Conservation (phyloP, 2,329 filamentous ascomycete species). For the Thermothelomyces thermophilus region DNA sequence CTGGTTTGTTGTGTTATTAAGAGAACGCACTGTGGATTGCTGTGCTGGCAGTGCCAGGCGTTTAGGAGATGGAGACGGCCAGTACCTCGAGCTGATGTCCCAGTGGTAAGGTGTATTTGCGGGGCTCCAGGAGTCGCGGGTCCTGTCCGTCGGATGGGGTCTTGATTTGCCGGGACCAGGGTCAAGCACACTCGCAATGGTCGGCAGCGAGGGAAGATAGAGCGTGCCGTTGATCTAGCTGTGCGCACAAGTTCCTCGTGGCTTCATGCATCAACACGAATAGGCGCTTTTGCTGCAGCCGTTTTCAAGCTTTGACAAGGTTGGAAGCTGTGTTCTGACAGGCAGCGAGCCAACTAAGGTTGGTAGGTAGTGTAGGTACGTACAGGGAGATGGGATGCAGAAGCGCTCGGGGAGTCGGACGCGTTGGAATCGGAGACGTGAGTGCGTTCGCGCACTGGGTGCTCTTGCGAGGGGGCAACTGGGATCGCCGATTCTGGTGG, state of each 20-base stretch:
- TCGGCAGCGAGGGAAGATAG: neutral
- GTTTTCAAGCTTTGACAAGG: neutral
- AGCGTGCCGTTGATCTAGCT: neutral
- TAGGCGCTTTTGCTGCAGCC: neutral
- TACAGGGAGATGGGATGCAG: neutral
- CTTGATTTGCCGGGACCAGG: neutral
- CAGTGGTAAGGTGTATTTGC: conserved; percentile 18
- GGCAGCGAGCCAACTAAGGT: neutral
- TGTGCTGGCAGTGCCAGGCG: conserved; percentile 5
- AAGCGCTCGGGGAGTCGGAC: conserved; percentile 4
- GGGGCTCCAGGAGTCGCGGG: conserved; percentile 15
- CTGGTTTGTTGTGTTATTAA: neutral
- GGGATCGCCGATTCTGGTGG: neutral
- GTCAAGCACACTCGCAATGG: neutral
- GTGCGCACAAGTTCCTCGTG: neutral
- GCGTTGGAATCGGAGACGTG: conserved; percentile 2
- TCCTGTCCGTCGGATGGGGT: neutral
- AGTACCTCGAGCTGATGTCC: conserved; percentile 16
- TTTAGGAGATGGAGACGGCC: conserved; percentile 16
- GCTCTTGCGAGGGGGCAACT: neutral
- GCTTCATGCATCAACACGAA: neutral
- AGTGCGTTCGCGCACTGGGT: conserved; percentile 1
- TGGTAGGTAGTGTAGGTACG: too few species aligned
- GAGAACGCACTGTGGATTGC: conserved; percentile 4
- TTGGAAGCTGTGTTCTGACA: neutral